A percentile compares a stretch with the other conserved stretches of the same genome.
Evolutionary conservation across 495 filamentous ascomycete species (phyloP).

Genomic region (Geopyxis carbonaria): DNA sequence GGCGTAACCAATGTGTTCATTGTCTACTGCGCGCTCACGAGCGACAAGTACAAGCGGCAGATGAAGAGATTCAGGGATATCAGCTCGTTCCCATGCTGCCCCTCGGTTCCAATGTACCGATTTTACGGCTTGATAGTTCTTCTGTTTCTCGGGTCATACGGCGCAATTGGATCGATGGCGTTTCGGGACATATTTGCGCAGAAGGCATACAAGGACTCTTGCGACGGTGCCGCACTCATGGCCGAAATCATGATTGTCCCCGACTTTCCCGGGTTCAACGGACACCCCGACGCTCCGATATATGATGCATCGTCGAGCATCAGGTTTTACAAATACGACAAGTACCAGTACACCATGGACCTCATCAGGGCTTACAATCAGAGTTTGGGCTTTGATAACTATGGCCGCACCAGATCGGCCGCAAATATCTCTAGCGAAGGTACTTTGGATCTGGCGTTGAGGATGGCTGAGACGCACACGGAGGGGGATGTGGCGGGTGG

Average conservation of each 20-base stretch:
- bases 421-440: not conserved
- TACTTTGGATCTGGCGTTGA: not conserved
- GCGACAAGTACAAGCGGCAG: not conserved
- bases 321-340: constrained; percentile 10
- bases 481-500: not conserved
- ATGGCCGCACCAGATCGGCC: not conserved
- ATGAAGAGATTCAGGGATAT: constrained; percentile 4
- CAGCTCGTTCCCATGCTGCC: constrained; percentile 2
- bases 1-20: constrained; percentile 9
- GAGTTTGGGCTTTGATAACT: constrained; percentile 8
- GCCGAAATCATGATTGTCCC: constrained; percentile 15
- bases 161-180: constrained; percentile 4
- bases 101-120: not conserved
- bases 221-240: constrained; percentile 15
- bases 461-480: not conserved
- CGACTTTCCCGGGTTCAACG: constrained; percentile 2
- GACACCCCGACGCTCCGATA: not conserved
- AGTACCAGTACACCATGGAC: constrained; percentile 9
- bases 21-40: constrained; percentile 5
- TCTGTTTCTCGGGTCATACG: constrained; percentile 6
- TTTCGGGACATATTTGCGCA: constrained; percentile 9
- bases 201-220: constrained; percentile 7
- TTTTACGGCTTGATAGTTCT: not conserved
- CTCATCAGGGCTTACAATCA: constrained; percentile 10
- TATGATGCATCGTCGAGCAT: constrained; percentile 11